Percentiles rank a stretch among this genome's conserved stretches.
Conservation (phyloP, 257 asterid genomes). For the Fraxinus americana region DNA sequence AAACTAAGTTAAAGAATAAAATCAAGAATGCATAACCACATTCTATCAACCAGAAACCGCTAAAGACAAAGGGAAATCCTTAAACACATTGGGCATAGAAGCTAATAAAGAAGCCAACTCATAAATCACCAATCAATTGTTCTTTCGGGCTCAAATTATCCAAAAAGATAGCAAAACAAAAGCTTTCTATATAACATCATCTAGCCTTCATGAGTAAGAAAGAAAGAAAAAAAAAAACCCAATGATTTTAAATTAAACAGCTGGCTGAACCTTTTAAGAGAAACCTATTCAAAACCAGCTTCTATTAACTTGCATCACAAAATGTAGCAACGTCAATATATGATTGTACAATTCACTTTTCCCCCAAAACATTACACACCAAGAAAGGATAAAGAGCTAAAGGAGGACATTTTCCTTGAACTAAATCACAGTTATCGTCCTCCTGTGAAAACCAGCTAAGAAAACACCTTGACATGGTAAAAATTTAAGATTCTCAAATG, state of each 20-base stretch:
- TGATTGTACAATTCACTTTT: not conserved
- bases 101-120: not conserved
- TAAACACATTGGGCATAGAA: not conserved
- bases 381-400: not conserved
- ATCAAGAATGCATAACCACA: conserved; percentile 1
- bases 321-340: not conserved
- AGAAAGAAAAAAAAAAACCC: too few relatives aligned
- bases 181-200: not conserved
- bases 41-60: not conserved
- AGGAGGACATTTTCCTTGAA: not conserved
- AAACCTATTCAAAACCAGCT: not conserved
- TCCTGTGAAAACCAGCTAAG: not conserved
- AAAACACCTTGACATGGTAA: not conserved
- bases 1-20: not conserved
- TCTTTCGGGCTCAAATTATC: not conserved
- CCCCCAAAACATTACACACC: not conserved
- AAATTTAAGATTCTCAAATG: too few relatives aligned
- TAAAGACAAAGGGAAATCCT: not conserved
- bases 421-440: not conserved
- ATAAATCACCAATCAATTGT: not conserved
- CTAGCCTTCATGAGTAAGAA: not conserved
- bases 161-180: not conserved
- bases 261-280: not conserved
- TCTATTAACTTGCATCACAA: not conserved
- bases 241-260: not conserved